Evolutionary conservation across 768 basidiomycete genomes (phyloP), one percentile per base, ranked within the genome.

Genomic region (Mycena haematopus): DNA sequence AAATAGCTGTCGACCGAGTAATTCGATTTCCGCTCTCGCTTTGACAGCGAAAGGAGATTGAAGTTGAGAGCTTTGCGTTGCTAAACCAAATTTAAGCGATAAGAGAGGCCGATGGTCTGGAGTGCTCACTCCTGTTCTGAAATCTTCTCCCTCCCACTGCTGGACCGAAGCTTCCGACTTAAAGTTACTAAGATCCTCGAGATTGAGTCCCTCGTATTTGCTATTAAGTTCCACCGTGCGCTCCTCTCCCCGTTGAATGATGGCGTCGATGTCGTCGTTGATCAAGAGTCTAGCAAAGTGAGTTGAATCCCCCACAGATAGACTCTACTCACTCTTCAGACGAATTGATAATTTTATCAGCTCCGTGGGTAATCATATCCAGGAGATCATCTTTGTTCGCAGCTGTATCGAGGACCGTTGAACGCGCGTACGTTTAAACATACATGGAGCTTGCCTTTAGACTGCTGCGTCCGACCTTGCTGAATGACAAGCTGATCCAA

Each of bases 291-390:
- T 95, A 60, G 29, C 25, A 0, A 4, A 38, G 22, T 40, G 8
- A 63, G 35, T 8, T 40, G 52, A 54, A 24, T 56, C 8, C 27
- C 36, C 38, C 33, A 45, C 27, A 14, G 36, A 11, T 19, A 29
- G 60, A 40, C 38, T 44, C 11, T 5, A 14, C 90, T 64, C 59
- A 94, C 92, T 87, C 86, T 15, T 92, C 89, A 0, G 76, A 74
- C 4, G 88, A 79, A 71, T 90, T 96, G 74, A 99, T 95, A 59
- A 99, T 98, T 75, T 94, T 92, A 74, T 99, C 96, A 0, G 95
- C 96, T 21, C 97, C 96, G 70, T 96, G 95, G 7, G 95, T 90
- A 62, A 99, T 99, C 95, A 99, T 99, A 72, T 99, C 96, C 36
- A 99, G 78, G 15, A 99, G 81, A 61, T 99, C 97, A 51, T 99